Conservation (phyloP, 352 stramenopile species). For the Phytophthora pisi region DNA sequence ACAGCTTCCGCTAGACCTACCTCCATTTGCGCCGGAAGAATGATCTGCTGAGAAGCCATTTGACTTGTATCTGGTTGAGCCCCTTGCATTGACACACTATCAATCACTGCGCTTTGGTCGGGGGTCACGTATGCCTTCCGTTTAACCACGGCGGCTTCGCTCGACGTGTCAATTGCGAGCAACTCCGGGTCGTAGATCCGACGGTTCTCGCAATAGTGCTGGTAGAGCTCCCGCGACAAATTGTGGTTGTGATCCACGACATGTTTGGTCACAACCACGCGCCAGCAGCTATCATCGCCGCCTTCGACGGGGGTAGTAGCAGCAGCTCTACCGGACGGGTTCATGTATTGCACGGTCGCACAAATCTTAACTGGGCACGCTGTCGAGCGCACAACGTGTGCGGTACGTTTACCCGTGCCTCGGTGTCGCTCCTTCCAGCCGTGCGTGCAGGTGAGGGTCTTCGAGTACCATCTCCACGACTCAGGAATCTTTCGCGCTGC, state of each 20-base stretch:
- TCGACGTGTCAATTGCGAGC: slow-evolving; percentile 61
- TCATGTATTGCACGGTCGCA: slow-evolving; percentile 68
- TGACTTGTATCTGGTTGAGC: slow-evolving; percentile 5
- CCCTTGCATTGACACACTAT: slow-evolving; percentile 1
- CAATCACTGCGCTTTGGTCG: slow-evolving; percentile 1
- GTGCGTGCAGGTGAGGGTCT: slow-evolving; percentile 80
- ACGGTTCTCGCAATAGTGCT: slow-evolving; percentile 81
- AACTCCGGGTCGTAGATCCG: slow-evolving; percentile 80
- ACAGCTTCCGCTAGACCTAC: slow-evolving; percentile 29
- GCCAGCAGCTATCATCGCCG: slow-evolving; percentile 41
- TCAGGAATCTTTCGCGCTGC: slow-evolving; percentile 57
- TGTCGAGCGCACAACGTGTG: slow-evolving; percentile 70
- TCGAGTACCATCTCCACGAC: slow-evolving; percentile 82
- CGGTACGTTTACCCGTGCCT: slow-evolving; percentile 65
- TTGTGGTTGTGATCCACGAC: slow-evolving; percentile 84
- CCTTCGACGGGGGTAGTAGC: neutral
- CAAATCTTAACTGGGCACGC: slow-evolving; percentile 82
- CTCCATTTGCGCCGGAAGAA: slow-evolving; percentile 32
- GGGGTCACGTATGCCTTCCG: slow-evolving; percentile 13
- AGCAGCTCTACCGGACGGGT: slow-evolving; percentile 9
- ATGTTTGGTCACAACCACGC: slow-evolving; percentile 79
- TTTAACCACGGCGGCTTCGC: slow-evolving; percentile 32
- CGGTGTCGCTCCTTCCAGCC: slow-evolving; percentile 83
- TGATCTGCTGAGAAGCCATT: slow-evolving; percentile 9
- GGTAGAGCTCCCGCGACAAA: slow-evolving; percentile 70